phyloP scores from a whole-genome alignment of 345 rosid species.

The Tarenaya hassleriana region DNA sequence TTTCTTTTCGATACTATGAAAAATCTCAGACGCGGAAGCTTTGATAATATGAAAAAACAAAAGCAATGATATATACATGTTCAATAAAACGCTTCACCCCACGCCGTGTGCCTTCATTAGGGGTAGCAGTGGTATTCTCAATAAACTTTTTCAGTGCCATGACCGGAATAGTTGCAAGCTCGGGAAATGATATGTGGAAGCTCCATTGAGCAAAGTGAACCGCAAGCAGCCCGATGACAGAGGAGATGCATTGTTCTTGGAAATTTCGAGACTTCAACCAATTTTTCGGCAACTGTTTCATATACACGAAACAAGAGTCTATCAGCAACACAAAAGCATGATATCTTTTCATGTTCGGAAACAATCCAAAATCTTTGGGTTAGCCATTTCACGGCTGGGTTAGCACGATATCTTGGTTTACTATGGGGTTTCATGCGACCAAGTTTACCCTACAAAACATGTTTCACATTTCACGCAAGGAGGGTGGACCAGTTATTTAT shows the following conservation, averaged over 20 bases:
- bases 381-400: no score
- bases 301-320: constrained; percentile 5
- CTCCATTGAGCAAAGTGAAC: constrained; percentile 86
- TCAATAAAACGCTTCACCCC: constrained; percentile 67
- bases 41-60: constrained; percentile 1
- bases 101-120: constrained; percentile 48
- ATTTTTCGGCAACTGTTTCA: constrained; percentile 75
- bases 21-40: background rate
- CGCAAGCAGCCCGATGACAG: constrained; percentile 66
- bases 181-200: constrained; percentile 84
- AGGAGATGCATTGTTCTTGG: constrained; percentile 56
- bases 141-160: constrained; percentile 57
- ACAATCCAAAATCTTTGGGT: no score
- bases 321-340: constrained; percentile 10
- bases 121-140: constrained; percentile 36
- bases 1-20: background rate
- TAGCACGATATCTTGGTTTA: background rate
- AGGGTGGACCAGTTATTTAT: background rate
- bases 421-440: background rate
- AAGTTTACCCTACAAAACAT: background rate
- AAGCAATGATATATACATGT: constrained; percentile 39
- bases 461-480: background rate
- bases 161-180: constrained; percentile 71
- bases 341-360: no score
- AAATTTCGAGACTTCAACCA: constrained; percentile 82